Conservation (phyloP, 805 yeast genomes). For the Nakazawaea peltata region DNA sequence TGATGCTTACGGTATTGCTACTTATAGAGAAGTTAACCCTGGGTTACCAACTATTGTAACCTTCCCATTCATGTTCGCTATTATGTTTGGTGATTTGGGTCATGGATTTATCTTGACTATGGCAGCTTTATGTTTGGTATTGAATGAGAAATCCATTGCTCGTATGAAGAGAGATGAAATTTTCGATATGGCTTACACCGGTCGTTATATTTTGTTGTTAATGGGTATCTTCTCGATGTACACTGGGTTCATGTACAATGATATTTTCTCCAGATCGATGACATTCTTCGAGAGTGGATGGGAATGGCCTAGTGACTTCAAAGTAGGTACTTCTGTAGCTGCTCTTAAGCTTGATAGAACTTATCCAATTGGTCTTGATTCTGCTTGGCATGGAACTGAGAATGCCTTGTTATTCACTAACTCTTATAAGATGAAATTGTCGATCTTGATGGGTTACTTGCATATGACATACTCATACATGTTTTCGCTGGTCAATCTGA, state of each 20-base stretch:
- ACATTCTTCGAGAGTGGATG: constrained; percentile 63
- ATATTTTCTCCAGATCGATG: constrained; percentile 63
- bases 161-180: constrained; percentile 63
- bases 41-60: constrained; percentile 69
- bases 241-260: constrained; percentile 69
- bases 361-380: constrained; percentile 60
- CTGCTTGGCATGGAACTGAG: constrained; percentile 78
- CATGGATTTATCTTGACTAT: constrained; percentile 60
- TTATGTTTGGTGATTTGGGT: constrained; percentile 79
- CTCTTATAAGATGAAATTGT: constrained; percentile 71
- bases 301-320: constrained; percentile 50
- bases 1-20: constrained; percentile 74
- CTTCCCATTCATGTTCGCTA: constrained; percentile 77
- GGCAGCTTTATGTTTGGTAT: constrained; percentile 46
- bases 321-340: constrained; percentile 38
- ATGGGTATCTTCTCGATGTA: constrained; percentile 72
- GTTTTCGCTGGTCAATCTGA: constrained; percentile 58
- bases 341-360: constrained; percentile 44
- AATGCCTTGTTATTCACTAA: constrained; percentile 61
- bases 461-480: constrained; percentile 69
- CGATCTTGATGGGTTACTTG: constrained; percentile 65
- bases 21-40: constrained; percentile 69
- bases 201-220: constrained; percentile 57
- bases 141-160: constrained; percentile 44
- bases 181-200: constrained; percentile 68